phyloP scores from a whole-genome alignment of 495 filamentous ascomycete genomes.

The Aspergillus saccharolyticus region DNA sequence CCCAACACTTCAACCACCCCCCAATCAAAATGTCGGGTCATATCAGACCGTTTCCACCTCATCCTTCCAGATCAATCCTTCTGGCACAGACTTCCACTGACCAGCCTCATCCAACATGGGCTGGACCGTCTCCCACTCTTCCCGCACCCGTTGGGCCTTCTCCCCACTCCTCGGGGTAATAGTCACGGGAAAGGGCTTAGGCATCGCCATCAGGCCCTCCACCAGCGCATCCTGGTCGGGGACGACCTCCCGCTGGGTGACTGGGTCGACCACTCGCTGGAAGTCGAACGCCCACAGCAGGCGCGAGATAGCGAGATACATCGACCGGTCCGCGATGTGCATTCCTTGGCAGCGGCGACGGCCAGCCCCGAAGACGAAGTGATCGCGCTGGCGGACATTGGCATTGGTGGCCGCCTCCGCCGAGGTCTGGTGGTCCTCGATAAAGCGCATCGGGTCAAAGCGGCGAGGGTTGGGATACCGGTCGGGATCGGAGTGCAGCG shows the following conservation, averaged over 20 bases:
- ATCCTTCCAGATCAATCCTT: too few species aligned
- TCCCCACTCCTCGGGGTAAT: conserved; percentile 28
- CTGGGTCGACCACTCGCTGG: conserved; percentile 9
- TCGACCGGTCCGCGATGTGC: conserved; percentile 31
- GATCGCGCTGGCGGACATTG: conserved; percentile 28
- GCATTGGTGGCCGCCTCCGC: conserved; percentile 38
- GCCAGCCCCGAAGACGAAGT: conserved; percentile 28
- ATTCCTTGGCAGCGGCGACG: conserved; percentile 30
- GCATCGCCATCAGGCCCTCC: conserved; percentile 40
- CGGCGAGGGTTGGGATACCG: conserved; percentile 45
- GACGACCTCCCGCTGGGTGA: conserved; percentile 11
- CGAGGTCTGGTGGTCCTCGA: conserved; percentile 18
- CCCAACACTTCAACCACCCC: too few species aligned
- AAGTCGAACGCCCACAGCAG: conserved; percentile 52
- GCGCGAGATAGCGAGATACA: conserved; percentile 48
- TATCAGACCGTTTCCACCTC: too few species aligned
- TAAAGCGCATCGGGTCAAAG: conserved; percentile 53
- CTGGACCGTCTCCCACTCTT: conserved; percentile 25
- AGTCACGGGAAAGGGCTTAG: conserved; percentile 27
- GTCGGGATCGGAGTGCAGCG: conserved; percentile 40
- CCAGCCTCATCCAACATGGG: too few species aligned
- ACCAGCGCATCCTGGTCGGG: conserved; percentile 23
- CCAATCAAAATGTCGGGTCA: too few species aligned
- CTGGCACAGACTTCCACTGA: too few species aligned
- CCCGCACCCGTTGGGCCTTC: conserved; percentile 27